These are phyloP conservation scores for Celoporthe dispersa DNA, from an alignment of 2,329 filamentous ascomycete species.

Conservation along the genomic window DNA sequence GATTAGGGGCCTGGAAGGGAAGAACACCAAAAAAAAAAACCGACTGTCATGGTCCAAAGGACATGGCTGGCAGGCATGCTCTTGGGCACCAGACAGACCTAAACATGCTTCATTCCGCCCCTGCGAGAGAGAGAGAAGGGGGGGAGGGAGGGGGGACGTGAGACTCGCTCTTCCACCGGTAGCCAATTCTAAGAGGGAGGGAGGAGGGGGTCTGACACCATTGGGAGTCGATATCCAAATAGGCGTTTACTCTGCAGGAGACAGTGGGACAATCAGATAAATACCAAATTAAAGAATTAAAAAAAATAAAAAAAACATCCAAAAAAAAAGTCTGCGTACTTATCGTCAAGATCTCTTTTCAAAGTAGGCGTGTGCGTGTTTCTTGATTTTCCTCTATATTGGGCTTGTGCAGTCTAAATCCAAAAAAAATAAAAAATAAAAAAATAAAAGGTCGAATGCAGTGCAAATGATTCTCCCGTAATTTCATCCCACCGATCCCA, in stretches of 20 bases:
- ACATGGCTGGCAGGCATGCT: neutral
- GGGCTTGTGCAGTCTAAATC: neutral
- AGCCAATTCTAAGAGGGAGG: neutral
- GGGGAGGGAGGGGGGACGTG: too few relatives aligned
- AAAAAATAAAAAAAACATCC: neutral
- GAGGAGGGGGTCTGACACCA: neutral
- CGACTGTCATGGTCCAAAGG: neutral
- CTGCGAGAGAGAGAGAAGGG: neutral
- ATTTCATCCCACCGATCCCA: neutral
- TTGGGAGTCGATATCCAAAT: slow-evolving; percentile 4
- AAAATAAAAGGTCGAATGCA: neutral
- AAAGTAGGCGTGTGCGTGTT: neutral
- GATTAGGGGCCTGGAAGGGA: too few relatives aligned
- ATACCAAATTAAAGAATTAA: neutral
- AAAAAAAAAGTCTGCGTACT: neutral
- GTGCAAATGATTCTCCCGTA: neutral
- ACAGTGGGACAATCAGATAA: neutral
- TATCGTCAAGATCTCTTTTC: neutral
- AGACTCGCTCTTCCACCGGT: too few relatives aligned
- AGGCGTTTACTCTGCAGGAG: neutral
- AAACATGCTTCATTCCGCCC: neutral
- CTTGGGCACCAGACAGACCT: neutral
- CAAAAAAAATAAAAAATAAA: neutral
- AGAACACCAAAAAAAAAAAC: neutral
- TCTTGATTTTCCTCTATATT: neutral